A percentile compares a stretch with the other conserved stretches of the same genome.
These are phyloP conservation scores for Phytophthora agathidicida DNA, from an alignment of 352 stramenopile species.

Conservation along the genomic window DNA sequence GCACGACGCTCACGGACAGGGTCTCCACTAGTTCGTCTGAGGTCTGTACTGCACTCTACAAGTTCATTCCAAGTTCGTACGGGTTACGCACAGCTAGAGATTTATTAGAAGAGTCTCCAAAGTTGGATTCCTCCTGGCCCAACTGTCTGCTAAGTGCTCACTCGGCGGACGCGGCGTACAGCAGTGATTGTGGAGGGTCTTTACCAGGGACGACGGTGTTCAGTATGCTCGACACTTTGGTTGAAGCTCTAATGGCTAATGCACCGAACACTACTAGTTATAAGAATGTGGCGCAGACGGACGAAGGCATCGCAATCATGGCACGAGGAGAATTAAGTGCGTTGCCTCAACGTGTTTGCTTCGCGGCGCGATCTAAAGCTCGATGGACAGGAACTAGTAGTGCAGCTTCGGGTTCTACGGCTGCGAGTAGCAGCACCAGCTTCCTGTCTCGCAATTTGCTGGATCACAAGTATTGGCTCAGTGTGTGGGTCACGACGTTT, in stretches of 20 bases:
- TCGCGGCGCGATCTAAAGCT: conserved; percentile 50
- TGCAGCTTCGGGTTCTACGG: conserved; percentile 20
- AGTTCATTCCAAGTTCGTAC: conserved; percentile 55
- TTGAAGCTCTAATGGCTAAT: conserved; percentile 41
- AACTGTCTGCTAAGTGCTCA: conserved; percentile 31
- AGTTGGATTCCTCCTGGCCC: conserved; percentile 18
- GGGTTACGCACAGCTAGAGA: conserved; percentile 47
- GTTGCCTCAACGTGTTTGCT: conserved; percentile 55
- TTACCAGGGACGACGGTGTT: conserved; percentile 37
- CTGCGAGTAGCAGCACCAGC: conserved; percentile 37
- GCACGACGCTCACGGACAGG: conserved; percentile 13
- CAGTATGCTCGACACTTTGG: conserved; percentile 51
- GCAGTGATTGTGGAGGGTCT: conserved; percentile 28
- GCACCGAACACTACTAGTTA: conserved; percentile 55
- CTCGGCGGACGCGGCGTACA: conserved; percentile 31
- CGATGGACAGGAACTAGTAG: conserved; percentile 54
- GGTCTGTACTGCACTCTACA: conserved; percentile 39
- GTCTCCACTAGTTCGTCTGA: conserved; percentile 1
- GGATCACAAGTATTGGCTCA: conserved; percentile 67
- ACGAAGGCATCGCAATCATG: conserved; percentile 43
- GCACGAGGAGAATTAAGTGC: conserved; percentile 48
- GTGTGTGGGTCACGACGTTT: conserved; percentile 54
- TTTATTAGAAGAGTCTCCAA: conserved; percentile 20
- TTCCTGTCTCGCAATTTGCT: conserved; percentile 59
- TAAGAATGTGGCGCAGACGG: conserved; percentile 52